Evolutionary conservation across 129 eudicot genomes (phyloP).

Genomic region (Artemisia tridentata): DNA sequence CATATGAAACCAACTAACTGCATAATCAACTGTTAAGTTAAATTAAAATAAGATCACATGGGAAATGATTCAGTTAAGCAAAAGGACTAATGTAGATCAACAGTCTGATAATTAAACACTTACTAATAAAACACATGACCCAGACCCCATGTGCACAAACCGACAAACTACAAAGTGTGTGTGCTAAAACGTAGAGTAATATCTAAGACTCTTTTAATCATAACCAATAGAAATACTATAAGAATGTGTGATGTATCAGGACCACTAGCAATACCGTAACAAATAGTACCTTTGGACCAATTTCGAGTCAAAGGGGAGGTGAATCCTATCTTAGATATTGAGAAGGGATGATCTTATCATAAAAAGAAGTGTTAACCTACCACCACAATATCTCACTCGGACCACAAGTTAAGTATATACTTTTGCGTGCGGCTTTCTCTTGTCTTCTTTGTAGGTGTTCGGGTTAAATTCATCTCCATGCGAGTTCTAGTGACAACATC

Average conservation of each 20-base stretch:
- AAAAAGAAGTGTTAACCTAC: constrained; percentile 4
- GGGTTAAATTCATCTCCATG: too few relatives aligned
- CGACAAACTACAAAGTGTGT: constrained; percentile 25
- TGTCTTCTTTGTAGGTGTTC: background rate
- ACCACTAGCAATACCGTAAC: constrained; percentile 27
- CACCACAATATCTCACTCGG: constrained; percentile 22
- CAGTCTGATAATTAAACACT: too few relatives aligned
- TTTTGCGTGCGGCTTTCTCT: constrained; percentile 11
- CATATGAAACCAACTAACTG: background rate
- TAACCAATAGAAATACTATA: constrained; percentile 25
- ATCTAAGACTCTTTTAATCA: constrained; percentile 8
- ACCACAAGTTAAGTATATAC: constrained; percentile 15
- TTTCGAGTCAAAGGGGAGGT: constrained; percentile 18
- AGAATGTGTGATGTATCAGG: constrained; percentile 8
- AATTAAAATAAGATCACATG: too few relatives aligned
- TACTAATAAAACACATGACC: constrained; percentile 2
- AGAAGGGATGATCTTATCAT: constrained; percentile 14
- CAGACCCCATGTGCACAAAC: constrained; percentile 20
- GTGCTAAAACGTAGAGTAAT: constrained; percentile 1
- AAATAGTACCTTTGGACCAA: constrained; percentile 18
- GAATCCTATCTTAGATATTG: constrained; percentile 16
- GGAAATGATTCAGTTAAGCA: background rate
- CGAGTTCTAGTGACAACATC: too few relatives aligned
- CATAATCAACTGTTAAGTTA: too few relatives aligned
- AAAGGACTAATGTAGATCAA: background rate